Evolutionary conservation across 2,329 filamentous ascomycete genomes (phyloP).

Genomic region (Ceratocystis huliohia): DNA sequence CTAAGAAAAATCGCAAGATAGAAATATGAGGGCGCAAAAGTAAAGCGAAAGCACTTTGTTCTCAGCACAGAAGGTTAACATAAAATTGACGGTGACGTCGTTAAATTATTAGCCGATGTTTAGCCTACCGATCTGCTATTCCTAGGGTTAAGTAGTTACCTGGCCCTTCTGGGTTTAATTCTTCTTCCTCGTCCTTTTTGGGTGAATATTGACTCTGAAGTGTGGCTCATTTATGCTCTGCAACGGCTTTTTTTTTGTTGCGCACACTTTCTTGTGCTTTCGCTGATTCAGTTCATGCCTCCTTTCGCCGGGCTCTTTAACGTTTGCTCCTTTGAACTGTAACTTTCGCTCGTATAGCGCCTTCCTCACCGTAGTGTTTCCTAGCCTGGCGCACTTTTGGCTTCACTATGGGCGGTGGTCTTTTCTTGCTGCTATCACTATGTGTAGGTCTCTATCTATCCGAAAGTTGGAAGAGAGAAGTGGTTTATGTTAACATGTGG

Average conservation of each 20-base stretch:
- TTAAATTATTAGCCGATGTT: background rate
- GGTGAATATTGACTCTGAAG: background rate
- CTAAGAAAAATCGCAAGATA: background rate
- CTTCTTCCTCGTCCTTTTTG: background rate
- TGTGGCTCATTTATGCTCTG: background rate
- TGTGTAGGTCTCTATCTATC: constrained; percentile 28
- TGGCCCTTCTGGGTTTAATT: background rate
- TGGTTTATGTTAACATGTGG: constrained; percentile 10
- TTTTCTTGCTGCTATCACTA: constrained; percentile 32
- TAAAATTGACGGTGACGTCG: constrained; percentile 10
- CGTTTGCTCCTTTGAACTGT: background rate
- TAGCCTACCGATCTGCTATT: background rate
- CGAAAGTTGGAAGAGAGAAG: background rate
- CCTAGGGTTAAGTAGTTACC: background rate
- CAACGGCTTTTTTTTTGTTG: background rate
- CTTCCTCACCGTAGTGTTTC: background rate
- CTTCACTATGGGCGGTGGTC: constrained; percentile 29
- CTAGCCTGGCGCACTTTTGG: background rate
- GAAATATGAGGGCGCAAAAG: too few relatives aligned
- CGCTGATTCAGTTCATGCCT: background rate
- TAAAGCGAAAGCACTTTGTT: background rate
- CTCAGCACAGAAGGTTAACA: background rate
- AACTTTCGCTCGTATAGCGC: background rate
- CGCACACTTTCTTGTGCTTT: background rate
- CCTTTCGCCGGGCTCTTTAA: background rate